Base-by-base conservation (phyloP, 1,284 basidiomycete species). In the Ustilago xerochloae region DNA sequence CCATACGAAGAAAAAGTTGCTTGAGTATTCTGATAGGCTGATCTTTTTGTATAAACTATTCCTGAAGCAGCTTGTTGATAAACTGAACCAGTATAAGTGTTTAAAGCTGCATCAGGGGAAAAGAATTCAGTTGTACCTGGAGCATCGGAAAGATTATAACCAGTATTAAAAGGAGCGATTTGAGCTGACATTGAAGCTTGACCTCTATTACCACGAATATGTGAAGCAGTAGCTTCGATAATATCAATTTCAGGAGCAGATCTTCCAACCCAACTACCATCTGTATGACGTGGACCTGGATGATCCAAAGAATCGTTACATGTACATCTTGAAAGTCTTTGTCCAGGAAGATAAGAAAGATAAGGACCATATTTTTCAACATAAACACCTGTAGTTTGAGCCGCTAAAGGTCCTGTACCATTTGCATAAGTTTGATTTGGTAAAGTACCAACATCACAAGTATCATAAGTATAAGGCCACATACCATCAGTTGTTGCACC, bases 161-260 rank as follows among this genome's bases (percentile, higher is more conserved):
- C 75, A 1, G 67, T 65, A 51, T 79, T 78, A 62, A 79, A 82
- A 0, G 82, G 82, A 2, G 80, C 81, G 6, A 81, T 66, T 55
- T 84, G 82, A 6, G 68, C 57, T 4, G 78, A 81, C 73, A 80
- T 75, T 38, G 77, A 80, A 16, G 71, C 71, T 38, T 63, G 65
- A 6, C 81, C 80, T n/a, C 77, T 62, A 36, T 54, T 57, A 10
- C 63, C 65, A 0, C 53, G 51, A 7, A 57, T 46, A 47, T 78
- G 75, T 10, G 80, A 78, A 20, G 85, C 85, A 9, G 64, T 56
- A 13, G 91, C 91, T 83, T 93, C 92, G 63, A 93, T 87, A 38
- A 93, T 86, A 85, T 93, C 92, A 60, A 96, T 93, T 85, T 95
- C 93, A 6, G 93, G 93, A 0, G 93, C 92, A 0, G 90, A 87